Conservation (phyloP, 768 basidiomycete species). For the Leucosporidium scottii region DNA sequence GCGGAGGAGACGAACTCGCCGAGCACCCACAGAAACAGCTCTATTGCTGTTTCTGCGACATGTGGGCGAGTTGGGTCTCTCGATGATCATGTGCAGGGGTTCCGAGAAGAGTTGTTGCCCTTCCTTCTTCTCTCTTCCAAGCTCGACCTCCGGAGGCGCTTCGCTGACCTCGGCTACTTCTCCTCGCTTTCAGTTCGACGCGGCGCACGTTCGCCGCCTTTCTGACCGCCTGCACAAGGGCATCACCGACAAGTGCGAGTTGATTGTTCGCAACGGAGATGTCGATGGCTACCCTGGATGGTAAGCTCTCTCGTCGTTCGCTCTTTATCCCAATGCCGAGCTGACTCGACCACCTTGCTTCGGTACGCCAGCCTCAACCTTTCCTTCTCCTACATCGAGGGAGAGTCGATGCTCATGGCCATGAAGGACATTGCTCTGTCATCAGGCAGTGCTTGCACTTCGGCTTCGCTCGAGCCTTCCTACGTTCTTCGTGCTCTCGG, state of each 20-base stretch:
- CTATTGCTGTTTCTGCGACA: too few relatives aligned
- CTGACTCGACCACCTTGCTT: too few relatives aligned
- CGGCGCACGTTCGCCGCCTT: conserved; percentile 61
- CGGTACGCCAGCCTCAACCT: conserved; percentile 56
- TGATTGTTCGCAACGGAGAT: conserved; percentile 92
- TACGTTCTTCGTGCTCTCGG: conserved; percentile 95
- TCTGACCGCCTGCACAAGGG: conserved; percentile 72
- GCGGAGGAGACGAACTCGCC: too few relatives aligned
- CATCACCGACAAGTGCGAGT: conserved; percentile 75
- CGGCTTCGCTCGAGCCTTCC: conserved; percentile 94
- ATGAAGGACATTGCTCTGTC: conserved; percentile 97
- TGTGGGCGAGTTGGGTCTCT: conserved; percentile 23
- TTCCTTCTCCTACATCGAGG: conserved; percentile 92
- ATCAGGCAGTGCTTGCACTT: conserved; percentile 96
- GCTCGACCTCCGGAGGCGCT: neutral
- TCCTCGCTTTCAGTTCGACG: conserved; percentile 58
- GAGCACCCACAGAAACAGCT: too few relatives aligned
- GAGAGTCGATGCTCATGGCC: conserved; percentile 95
- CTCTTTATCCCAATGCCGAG: too few relatives aligned
- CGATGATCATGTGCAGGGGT: conserved; percentile 86
- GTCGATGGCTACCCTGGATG: conserved; percentile 87
- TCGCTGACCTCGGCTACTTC: neutral
- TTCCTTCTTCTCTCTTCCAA: neutral
- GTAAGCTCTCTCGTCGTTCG: conserved; percentile 15
- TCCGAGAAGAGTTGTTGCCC: conserved; percentile 48